Evolutionary conservation across 192 early-diverging fungal species (phyloP).

Genomic region (Spizellomyces sp.): DNA sequence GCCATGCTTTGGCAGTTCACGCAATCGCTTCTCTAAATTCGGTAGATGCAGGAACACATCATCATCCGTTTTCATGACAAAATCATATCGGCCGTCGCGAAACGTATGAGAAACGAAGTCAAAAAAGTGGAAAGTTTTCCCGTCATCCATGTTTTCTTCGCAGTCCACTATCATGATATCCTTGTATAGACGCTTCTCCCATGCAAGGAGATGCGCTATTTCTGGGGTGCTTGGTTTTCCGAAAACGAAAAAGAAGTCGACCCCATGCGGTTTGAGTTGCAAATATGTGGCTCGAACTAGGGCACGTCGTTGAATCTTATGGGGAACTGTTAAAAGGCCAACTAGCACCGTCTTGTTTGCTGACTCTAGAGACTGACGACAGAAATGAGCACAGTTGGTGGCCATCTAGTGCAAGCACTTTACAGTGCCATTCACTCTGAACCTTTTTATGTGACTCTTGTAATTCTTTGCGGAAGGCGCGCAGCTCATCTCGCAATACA

Average conservation of each 20-base stretch:
- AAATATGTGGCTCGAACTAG: slow-evolving; percentile 35
- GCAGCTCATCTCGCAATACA: too few relatives aligned
- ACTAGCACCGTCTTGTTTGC: slow-evolving; percentile 27
- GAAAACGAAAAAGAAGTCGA: slow-evolving; percentile 36
- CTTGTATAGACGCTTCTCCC: slow-evolving; percentile 11
- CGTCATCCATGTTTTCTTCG: slow-evolving; percentile 41
- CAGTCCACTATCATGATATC: slow-evolving; percentile 31
- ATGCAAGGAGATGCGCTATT: neutral
- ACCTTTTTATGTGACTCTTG: too few relatives aligned
- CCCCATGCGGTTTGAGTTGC: slow-evolving; percentile 16
- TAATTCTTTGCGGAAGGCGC: too few relatives aligned
- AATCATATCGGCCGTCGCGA: slow-evolving; percentile 15
- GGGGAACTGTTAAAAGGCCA: slow-evolving; percentile 26
- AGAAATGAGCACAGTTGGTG: too few relatives aligned
- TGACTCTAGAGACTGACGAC: neutral
- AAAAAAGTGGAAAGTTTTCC: slow-evolving; percentile 36
- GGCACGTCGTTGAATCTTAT: slow-evolving; percentile 30
- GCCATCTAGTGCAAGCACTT: too few relatives aligned
- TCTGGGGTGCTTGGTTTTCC: slow-evolving; percentile 2
- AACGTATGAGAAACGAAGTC: slow-evolving; percentile 5
- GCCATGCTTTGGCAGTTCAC: neutral
- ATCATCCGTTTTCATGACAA: slow-evolving; percentile 41
- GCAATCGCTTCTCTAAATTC: slow-evolving; percentile 24
- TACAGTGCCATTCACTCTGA: too few relatives aligned
- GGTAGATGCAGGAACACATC: slow-evolving; percentile 39